Percentiles rank a stretch among this genome's conserved stretches.
Conservation (phyloP, 2,329 filamentous ascomycete species). For the Alternaria sp. region DNA sequence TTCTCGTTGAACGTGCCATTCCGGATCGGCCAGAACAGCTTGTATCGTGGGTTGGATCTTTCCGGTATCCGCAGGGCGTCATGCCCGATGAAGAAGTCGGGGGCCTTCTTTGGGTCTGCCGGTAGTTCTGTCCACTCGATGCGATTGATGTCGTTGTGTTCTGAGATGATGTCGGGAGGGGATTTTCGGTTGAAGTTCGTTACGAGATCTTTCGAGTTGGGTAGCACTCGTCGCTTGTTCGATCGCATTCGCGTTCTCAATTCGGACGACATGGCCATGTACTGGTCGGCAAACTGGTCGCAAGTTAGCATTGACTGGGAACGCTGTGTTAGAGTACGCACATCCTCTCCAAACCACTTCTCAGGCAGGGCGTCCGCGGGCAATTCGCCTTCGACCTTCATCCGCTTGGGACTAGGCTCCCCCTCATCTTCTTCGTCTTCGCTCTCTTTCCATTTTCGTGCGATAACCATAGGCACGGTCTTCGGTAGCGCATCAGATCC, state of each 20-base stretch:
- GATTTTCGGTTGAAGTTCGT: slow-evolving; percentile 91
- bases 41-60: slow-evolving; percentile 86
- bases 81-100: slow-evolving; percentile 80
- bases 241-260: slow-evolving; percentile 89
- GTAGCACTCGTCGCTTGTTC: slow-evolving; percentile 92
- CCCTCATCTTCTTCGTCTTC: slow-evolving; percentile 85
- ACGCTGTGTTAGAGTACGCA: slow-evolving; percentile 44
- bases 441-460: slow-evolving; percentile 76
- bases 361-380: slow-evolving; percentile 69
- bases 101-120: slow-evolving; percentile 65
- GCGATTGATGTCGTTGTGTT: slow-evolving; percentile 92
- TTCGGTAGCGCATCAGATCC: slow-evolving; percentile 96
- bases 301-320: slow-evolving; percentile 8
- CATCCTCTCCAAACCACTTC: slow-evolving; percentile 86
- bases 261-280: slow-evolving; percentile 82
- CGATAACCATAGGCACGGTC: slow-evolving; percentile 91
- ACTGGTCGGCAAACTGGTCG: slow-evolving; percentile 64
- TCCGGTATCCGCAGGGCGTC: slow-evolving; percentile 88
- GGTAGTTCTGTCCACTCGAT: slow-evolving; percentile 94
- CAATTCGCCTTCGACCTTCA: slow-evolving; percentile 69
- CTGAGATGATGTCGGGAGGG: slow-evolving; percentile 84
- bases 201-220: slow-evolving; percentile 96
- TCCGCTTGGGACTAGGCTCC: slow-evolving; percentile 75
- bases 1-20: slow-evolving; percentile 89
- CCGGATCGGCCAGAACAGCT: slow-evolving; percentile 89